A percentile compares a stretch with the other conserved stretches of the same genome.
Conservation (phyloP, 148 eudicot species). For the Limonium bicolor region DNA sequence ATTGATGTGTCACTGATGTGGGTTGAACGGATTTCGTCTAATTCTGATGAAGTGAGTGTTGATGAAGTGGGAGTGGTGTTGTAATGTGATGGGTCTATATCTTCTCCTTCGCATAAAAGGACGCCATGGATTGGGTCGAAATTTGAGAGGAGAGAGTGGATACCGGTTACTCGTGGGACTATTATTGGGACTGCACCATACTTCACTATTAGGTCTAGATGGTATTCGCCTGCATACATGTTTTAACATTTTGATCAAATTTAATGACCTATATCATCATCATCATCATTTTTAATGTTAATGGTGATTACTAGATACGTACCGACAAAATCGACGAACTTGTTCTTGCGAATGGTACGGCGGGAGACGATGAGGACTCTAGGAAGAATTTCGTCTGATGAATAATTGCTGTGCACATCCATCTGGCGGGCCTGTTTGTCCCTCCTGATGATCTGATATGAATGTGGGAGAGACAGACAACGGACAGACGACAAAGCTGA, state of each 20-base stretch:
- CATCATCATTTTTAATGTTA: no score
- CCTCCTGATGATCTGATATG: no score
- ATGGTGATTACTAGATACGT: no score
- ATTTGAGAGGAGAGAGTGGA: slow-evolving; percentile 46
- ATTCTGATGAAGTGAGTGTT: slow-evolving; percentile 32
- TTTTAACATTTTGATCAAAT: no score
- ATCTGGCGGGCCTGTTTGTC: no score
- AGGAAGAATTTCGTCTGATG: no score
- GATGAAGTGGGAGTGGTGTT: slow-evolving; percentile 11
- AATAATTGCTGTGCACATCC: no score
- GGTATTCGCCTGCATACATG: slow-evolving; percentile 89
- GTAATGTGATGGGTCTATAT: slow-evolving; percentile 66
- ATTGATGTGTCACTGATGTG: slow-evolving; percentile 74
- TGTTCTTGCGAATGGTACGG: slow-evolving; percentile 40
- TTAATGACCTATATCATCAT: no score
- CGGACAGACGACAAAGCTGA: no score
- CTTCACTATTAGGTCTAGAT: slow-evolving; percentile 57
- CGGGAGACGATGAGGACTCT: slow-evolving; percentile 39
- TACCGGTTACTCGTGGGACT: slow-evolving; percentile 73
- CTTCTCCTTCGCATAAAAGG: slow-evolving; percentile 85
- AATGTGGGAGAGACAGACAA: no score
- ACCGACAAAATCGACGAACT: slow-evolving; percentile 43
- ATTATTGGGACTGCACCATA: slow-evolving; percentile 90
- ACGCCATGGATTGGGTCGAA: slow-evolving; percentile 92
- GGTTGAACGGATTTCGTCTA: slow-evolving; percentile 36